Percentiles rank a stretch among this genome's conserved stretches.
Evolutionary conservation across 73 alveolate species (phyloP).

Genomic region (Paramecium tetraurelia): DNA sequence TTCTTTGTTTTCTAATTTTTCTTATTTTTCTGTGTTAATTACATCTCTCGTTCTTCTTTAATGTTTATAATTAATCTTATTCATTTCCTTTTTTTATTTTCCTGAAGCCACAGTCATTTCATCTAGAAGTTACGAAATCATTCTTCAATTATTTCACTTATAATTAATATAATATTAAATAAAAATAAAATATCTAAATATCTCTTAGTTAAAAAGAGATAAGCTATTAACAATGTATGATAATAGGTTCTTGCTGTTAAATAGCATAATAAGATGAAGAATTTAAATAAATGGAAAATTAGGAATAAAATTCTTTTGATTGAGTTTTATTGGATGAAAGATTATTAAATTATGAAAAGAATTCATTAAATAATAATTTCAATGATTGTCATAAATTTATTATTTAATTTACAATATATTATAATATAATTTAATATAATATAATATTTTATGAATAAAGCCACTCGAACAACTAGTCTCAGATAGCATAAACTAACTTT

Average conservation of each 20-base stretch:
- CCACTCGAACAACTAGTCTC: constrained; percentile 13
- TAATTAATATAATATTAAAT: background rate
- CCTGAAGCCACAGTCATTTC: constrained; percentile 1
- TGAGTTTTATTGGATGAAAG: background rate
- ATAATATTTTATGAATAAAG: background rate
- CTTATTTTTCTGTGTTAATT: constrained; percentile 6
- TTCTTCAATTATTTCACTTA: background rate
- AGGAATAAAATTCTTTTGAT: background rate
- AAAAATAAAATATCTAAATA: background rate
- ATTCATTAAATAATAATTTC: background rate
- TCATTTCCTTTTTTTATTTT: constrained; percentile 1
- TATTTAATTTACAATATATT: background rate
- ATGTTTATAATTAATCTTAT: background rate
- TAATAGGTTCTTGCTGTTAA: too few relatives aligned
- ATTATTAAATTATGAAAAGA: background rate
- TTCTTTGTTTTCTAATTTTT: constrained; percentile 32
- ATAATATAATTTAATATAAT: background rate
- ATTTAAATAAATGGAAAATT: background rate
- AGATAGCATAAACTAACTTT: background rate
- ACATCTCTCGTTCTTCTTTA: constrained; percentile 48
- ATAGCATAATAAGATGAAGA: background rate
- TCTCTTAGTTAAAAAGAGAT: too few relatives aligned
- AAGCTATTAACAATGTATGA: background rate
- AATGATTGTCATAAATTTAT: background rate
- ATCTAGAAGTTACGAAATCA: background rate